Percentiles rank a stretch among this genome's conserved stretches.
Conservation (phyloP, 768 basidiomycete species). For the Trametes sanguinea region DNA sequence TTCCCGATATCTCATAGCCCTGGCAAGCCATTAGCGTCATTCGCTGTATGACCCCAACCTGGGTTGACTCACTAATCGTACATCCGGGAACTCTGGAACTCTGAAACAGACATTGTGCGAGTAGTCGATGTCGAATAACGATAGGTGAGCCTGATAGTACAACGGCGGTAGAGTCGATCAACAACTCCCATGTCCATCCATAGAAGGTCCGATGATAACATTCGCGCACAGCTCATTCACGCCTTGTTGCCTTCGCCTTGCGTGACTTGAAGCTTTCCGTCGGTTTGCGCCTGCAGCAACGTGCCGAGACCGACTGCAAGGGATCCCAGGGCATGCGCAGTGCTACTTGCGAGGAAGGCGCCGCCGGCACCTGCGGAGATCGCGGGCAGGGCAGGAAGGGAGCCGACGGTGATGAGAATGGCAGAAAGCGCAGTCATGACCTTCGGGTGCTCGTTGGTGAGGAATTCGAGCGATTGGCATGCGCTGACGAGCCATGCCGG, state of each 20-base stretch:
- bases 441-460: conserved; percentile 75
- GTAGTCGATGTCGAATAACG: conserved; percentile 1
- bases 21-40: too few species aligned
- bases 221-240: neutral
- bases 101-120: too few species aligned
- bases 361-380: conserved; percentile 71
- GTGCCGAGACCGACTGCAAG: conserved; percentile 75
- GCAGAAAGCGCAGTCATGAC: conserved; percentile 74
- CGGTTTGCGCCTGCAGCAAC: conserved; percentile 45
- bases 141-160: conserved; percentile 6
- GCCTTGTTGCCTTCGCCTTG: conserved; percentile 11
- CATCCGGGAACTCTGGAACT: neutral
- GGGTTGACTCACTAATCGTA: neutral
- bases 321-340: conserved; percentile 77
- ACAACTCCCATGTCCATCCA: conserved; percentile 1
- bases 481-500: conserved; percentile 80
- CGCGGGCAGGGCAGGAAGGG: conserved; percentile 70
- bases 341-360: conserved; percentile 68
- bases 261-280: conserved; percentile 23
- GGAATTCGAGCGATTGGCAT: conserved; percentile 71
- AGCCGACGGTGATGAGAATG: conserved; percentile 77
- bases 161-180: neutral
- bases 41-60: too few species aligned
- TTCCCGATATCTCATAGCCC: too few species aligned
- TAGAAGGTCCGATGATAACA: neutral